Conservation (phyloP, 1,284 basidiomycete genomes). For the Tilletia walkeri region DNA sequence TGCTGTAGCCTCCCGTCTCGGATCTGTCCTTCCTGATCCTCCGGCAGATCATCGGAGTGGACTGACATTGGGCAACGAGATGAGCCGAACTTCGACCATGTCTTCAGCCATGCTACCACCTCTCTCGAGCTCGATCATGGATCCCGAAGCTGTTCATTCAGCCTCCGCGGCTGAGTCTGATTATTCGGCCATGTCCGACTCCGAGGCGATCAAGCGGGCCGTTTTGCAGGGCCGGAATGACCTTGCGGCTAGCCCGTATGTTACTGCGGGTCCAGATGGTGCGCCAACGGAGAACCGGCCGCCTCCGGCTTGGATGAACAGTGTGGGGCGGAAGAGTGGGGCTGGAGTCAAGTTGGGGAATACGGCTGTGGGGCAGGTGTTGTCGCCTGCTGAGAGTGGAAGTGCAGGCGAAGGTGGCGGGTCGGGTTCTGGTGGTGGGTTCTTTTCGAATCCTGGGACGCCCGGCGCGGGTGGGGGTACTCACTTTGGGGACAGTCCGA, state of each 20-base stretch:
- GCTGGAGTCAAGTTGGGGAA: conserved; percentile 11
- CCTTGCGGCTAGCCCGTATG: conserved; percentile 16
- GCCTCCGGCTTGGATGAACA: conserved; percentile 15
- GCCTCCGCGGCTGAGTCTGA: conserved; percentile 7
- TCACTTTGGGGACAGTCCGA: not conserved
- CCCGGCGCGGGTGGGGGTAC: not conserved
- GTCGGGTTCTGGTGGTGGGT: not conserved
- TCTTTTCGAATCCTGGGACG: not conserved
- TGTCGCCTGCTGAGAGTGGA: conserved; percentile 9
- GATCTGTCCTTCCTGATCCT: conserved; percentile 17
- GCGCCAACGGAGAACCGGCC: conserved; percentile 13
- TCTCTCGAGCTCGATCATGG: not conserved
- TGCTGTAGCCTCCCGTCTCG: conserved; percentile 17
- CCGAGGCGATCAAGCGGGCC: conserved; percentile 18
- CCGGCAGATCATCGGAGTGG: conserved; percentile 11
- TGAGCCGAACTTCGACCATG: conserved; percentile 13
- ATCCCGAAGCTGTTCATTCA: not conserved
- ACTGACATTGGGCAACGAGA: not conserved
- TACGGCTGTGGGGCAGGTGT: conserved; percentile 9
- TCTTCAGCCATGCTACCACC: not conserved
- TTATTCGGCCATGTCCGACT: conserved; percentile 15
- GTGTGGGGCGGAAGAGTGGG: conserved; percentile 16
- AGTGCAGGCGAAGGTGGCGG: conserved; percentile 4
- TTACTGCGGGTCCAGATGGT: conserved; percentile 8
- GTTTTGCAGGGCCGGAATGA: conserved; percentile 5